A percentile compares a stretch with the other conserved stretches of the same genome.
Conservation (phyloP, 2,329 filamentous ascomycete genomes). For the Emydomyces testavorans region DNA sequence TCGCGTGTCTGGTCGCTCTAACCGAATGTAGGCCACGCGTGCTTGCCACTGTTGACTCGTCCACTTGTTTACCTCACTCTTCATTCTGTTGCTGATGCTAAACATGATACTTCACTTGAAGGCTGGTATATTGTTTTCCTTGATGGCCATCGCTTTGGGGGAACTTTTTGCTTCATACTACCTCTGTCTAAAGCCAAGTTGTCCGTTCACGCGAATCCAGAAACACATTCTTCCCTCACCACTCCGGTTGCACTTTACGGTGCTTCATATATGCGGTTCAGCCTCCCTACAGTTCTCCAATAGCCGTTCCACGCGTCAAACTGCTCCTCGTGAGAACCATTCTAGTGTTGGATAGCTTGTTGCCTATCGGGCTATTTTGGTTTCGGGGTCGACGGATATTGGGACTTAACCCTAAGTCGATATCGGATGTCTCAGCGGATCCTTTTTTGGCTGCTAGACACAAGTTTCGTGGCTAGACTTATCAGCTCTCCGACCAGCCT, state of each 20-base stretch:
- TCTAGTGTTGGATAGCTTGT: slow-evolving; percentile 44
- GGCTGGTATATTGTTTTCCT: not conserved
- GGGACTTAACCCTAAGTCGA: slow-evolving; percentile 93
- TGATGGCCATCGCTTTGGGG: not conserved
- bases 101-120: not conserved
- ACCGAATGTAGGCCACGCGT: too few species aligned
- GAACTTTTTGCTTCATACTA: not conserved
- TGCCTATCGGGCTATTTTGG: slow-evolving; percentile 25
- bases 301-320: slow-evolving; percentile 49
- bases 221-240: not conserved
- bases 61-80: too few species aligned
- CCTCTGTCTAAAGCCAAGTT: slow-evolving; percentile 6
- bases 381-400: slow-evolving; percentile 52
- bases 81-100: too few species aligned
- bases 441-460: slow-evolving; percentile 42
- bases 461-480: slow-evolving; percentile 61
- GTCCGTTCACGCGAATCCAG: not conserved
- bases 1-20: too few species aligned
- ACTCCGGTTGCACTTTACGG: not conserved
- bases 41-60: too few species aligned
- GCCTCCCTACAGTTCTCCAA: slow-evolving; percentile 73
- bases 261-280: slow-evolving; percentile 30
- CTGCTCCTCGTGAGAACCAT: slow-evolving; percentile 43
- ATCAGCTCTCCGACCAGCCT: slow-evolving; percentile 58
- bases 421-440: slow-evolving; percentile 29